phyloP scores from a whole-genome alignment of 1,284 basidiomycete genomes.

The Cryptococcus maquisensis region DNA sequence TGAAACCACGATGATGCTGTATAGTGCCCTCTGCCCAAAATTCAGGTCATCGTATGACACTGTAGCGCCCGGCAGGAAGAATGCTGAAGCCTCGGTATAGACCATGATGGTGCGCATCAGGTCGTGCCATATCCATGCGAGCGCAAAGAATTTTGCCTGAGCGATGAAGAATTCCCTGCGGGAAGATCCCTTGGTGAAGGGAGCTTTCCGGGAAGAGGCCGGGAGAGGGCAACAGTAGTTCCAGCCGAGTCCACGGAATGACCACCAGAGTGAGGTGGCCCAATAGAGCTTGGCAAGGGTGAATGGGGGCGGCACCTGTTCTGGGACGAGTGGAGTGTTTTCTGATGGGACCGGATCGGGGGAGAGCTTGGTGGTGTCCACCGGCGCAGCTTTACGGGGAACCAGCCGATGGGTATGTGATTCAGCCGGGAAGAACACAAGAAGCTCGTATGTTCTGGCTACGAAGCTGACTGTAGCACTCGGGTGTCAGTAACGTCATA shows the following conservation, averaged over 20 bases:
- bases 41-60: constrained; percentile 19
- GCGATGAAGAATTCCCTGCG: constrained; percentile 17
- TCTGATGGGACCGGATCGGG: background rate
- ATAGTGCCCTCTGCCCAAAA: constrained; percentile 18
- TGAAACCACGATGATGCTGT: constrained; percentile 23
- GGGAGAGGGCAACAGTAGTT: constrained; percentile 31
- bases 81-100: constrained; percentile 18
- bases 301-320: constrained; percentile 33
- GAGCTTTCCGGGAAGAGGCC: constrained; percentile 15
- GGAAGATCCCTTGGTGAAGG: constrained; percentile 25
- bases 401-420: constrained; percentile 26
- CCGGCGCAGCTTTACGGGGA: background rate
- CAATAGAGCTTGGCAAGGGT: constrained; percentile 38
- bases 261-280: constrained; percentile 32
- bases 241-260: constrained; percentile 42
- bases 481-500: background rate
- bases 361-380: background rate
- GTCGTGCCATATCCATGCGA: constrained; percentile 20
- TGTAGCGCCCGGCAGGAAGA: constrained; percentile 18
- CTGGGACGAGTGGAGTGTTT: constrained; percentile 13
- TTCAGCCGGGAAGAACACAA: constrained; percentile 38
- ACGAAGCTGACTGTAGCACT: constrained; percentile 6
- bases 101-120: constrained; percentile 25
- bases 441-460: constrained; percentile 24
- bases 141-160: constrained; percentile 9